Evolutionary conservation across 2,329 filamentous ascomycete genomes (phyloP), one percentile per base, ranked within the genome.

Genomic region (Rutstroemia sp.): DNA sequence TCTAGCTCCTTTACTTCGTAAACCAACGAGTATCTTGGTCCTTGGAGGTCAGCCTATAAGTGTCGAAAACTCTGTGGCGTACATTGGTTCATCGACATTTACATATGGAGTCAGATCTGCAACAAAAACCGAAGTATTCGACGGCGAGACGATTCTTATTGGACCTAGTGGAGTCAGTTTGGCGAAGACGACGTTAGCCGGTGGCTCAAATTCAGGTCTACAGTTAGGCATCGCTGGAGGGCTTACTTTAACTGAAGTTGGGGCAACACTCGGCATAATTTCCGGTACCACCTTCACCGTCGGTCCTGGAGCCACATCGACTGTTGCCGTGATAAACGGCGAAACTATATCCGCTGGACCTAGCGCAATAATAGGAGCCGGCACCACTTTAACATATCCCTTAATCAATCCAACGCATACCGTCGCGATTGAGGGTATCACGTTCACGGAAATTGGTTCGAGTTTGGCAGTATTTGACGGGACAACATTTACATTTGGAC

Each of bases 291-390:
- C 76, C 0, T 82, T 80, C 61, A 78, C 75, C 1, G 68, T 83
- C 49, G 79, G 78, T 0, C 71, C 76, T 0, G 72, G 71, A 10
- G 70, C 71, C 2, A 66, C 66, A n/a, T 65, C 65, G 10, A 75
- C 69, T 1, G 81, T 75, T 0, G 76, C 75, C 0, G 70, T 76
- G 0, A 69, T 80, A 4, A 76, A 73, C 5, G 76, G 76, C 1
- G 72, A 82, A 65, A 78, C 73, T 0, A 68, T 84, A 27, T 79
- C 74, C 0, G 74, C 82, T 44, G 78, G 74, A 1, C 73, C 79
- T 0, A 65, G 65, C 2, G 81, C 79, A n/a, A 69, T 83, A 1
- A 57, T 50, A 4, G 48, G 64, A 14, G 58, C 42, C 10, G 59
- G 54, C n/a, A 60, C 63, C 38, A 65, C 60, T 12, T 37, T 65